These are phyloP conservation scores for Castanea crenata DNA, from an alignment of 306 rosid genomes.

Conservation along the genomic window DNA sequence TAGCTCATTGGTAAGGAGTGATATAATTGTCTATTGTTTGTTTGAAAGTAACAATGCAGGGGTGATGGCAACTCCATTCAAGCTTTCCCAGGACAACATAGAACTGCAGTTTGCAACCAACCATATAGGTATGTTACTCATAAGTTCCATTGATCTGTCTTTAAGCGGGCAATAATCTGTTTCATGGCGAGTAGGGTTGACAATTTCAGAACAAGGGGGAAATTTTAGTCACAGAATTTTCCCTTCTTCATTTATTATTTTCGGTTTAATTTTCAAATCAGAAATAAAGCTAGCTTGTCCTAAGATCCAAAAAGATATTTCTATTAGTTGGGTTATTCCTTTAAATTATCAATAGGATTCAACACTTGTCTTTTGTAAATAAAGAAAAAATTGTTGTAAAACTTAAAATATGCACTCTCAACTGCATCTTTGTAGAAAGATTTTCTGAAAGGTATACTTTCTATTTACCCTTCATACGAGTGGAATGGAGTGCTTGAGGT, in stretches of 20 bases:
- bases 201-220: neutral
- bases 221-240: neutral
- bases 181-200: neutral
- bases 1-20: conserved; percentile 2
- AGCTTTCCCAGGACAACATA: conserved; percentile 63
- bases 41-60: conserved; percentile 85
- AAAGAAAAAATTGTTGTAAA: neutral
- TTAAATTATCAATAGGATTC: neutral
- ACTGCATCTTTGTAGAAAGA: neutral
- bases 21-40: conserved; percentile 12
- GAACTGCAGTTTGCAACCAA: conserved; percentile 84
- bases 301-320: neutral
- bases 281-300: neutral
- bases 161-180: neutral
- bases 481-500: neutral
- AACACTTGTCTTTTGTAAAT: neutral
- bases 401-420: neutral
- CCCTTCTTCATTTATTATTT: neutral
- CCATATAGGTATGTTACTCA: conserved; percentile 53
- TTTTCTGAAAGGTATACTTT: neutral
- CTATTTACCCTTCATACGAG: neutral
- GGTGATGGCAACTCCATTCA: conserved; percentile 69
- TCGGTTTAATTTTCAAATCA: neutral
- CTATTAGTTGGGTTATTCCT: neutral
- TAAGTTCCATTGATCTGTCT: neutral